Base-by-base conservation (phyloP, 441 rosid genomes). In the Rhodomyrtus psidioides region DNA sequence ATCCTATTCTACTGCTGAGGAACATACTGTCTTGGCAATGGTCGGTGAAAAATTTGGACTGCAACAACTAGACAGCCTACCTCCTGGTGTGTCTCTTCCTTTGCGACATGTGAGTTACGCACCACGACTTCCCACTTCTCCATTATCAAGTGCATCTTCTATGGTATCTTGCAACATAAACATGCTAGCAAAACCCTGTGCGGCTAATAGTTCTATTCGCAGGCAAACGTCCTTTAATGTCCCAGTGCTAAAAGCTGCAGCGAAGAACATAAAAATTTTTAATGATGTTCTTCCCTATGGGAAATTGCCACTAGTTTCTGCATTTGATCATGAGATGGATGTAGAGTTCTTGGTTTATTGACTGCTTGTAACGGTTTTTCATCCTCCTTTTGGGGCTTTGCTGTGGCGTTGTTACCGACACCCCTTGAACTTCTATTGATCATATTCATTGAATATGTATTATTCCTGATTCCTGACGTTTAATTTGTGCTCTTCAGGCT, bases 21-120 rank as follows among this genome's bases (percentile, higher is more conserved):
- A 98, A 90, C 95, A 95, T 55, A 89, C 96, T 39, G 91, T 98
- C 88, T 91, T 98, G 93, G 98, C 98, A 88, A 96, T 98, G 99
- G 98, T 93, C 62, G 99, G 99, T 85, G 99, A 98, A 91, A 95
- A 89, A 90, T 98, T 98, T 93, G 99, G 99, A 87, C 92, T 94
- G 85, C 95, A 92, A 82, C 98, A 96, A 84, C 93, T 98, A 84
- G 99, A 98, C 92, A 89, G 91, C 84, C 91, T 98, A 90, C 98
- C 99, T 88, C 89, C 92, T 83, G 99, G 99, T 60, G 94, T 95
- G 86, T 96, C 99, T 89, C 99, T 98, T 87, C 99, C 99, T 58
- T 89, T 98, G 86, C 93, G 99, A 91, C 99, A 98, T 93, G 99
- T 98, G 94, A 95, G 99, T 93, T 85, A 55, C 23, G 55, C 24